These are phyloP conservation scores for Acanthamoeba quina DNA, from an alignment of 208 protist genomes.

Conservation along the genomic window DNA sequence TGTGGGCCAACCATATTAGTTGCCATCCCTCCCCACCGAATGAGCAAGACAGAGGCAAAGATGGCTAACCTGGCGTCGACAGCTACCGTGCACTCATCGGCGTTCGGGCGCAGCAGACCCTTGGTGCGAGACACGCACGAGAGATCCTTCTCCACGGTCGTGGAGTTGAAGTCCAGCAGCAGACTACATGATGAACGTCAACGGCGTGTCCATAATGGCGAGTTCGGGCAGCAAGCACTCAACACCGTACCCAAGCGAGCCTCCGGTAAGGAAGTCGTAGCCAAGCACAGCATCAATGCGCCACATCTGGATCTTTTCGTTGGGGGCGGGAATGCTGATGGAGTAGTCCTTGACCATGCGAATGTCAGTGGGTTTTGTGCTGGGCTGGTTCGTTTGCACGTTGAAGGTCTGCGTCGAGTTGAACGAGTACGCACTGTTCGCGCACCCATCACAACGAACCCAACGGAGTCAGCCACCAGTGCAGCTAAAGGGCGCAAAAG, in stretches of 20 bases:
- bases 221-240: neutral
- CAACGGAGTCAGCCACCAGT: neutral
- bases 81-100: slow-evolving; percentile 44
- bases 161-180: slow-evolving; percentile 53
- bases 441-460: neutral
- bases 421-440: neutral
- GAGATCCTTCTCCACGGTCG: slow-evolving; percentile 45
- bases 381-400: neutral
- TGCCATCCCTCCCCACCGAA: neutral
- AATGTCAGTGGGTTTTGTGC: neutral
- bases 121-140: neutral
- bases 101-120: neutral
- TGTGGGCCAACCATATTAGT: neutral
- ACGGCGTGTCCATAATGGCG: neutral
- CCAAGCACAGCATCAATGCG: slow-evolving; percentile 34
- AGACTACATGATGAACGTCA: neutral
- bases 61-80: neutral
- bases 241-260: slow-evolving; percentile 43
- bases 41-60: neutral
- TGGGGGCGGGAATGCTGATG: neutral
- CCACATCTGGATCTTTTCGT: slow-evolving; percentile 21
- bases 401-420: slow-evolving; percentile 26
- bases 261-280: slow-evolving; percentile 67
- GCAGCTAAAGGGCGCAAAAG: neutral
- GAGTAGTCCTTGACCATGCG: slow-evolving; percentile 44